Percentiles rank a stretch among this genome's conserved stretches.
Conservation (phyloP, 192 early-diverging fungal genomes). For the Entomortierella chlamydospora region DNA sequence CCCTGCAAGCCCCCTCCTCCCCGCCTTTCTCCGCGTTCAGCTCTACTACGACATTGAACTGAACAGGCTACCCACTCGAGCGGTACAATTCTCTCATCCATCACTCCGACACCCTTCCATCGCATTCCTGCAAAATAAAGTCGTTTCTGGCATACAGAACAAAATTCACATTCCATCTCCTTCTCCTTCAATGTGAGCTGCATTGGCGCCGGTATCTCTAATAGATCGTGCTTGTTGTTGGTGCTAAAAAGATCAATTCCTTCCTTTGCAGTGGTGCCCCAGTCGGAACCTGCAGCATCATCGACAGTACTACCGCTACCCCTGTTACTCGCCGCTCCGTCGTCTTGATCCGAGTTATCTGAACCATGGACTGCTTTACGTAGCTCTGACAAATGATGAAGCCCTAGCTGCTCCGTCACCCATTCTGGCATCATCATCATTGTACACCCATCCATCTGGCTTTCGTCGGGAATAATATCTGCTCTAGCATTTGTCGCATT, state of each 20-base stretch:
- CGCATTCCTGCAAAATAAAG: conserved; percentile 43
- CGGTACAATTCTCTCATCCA: conserved; percentile 53
- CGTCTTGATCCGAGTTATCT: background rate
- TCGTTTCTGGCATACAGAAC: conserved; percentile 46
- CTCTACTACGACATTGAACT: conserved; percentile 36
- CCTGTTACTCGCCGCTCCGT: background rate
- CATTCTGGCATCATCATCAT: conserved; percentile 32
- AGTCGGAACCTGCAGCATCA: background rate
- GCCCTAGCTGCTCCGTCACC: conserved; percentile 31
- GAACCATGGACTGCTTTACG: background rate
- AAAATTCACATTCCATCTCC: conserved; percentile 36
- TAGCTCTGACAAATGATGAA: conserved; percentile 16
- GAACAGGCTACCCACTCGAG: conserved; percentile 52
- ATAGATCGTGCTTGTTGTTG: background rate
- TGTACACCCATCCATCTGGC: conserved; percentile 18
- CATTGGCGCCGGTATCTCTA: conserved; percentile 9
- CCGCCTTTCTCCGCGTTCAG: conserved; percentile 15
- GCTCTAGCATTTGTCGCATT: background rate
- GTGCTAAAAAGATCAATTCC: background rate
- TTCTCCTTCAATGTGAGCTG: conserved; percentile 17
- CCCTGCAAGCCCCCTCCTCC: no score
- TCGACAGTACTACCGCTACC: background rate
- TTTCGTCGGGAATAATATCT: background rate
- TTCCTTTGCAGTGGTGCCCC: background rate
- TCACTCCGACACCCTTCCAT: conserved; percentile 52